These are phyloP conservation scores for Zostera marina DNA, from an alignment of 116 monocot genomes.

Conservation along the genomic window DNA sequence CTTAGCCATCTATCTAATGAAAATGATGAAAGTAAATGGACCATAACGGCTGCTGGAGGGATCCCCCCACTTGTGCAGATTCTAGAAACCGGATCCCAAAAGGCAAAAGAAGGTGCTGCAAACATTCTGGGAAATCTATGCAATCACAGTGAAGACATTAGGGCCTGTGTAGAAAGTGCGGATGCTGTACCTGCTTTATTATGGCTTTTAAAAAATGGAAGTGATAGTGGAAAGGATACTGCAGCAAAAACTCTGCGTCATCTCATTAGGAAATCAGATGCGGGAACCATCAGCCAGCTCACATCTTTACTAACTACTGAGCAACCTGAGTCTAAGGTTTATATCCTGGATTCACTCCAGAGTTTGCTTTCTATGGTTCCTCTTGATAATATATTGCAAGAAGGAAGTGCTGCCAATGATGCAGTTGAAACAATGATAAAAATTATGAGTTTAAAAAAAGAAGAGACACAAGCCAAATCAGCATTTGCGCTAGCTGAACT, in stretches of 20 bases:
- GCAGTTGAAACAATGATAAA: conserved; percentile 94
- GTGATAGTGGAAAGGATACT: conserved; percentile 83
- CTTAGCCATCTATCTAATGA: conserved; percentile 81
- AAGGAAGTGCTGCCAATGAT: conserved; percentile 94
- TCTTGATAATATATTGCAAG: conserved; percentile 76
- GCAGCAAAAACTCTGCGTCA: conserved; percentile 85
- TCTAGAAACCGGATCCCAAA: conserved; percentile 77
- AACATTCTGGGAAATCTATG: conserved; percentile 88
- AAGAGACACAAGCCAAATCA: conserved; percentile 94
- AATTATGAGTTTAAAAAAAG: conserved; percentile 48
- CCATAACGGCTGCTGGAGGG: conserved; percentile 97
- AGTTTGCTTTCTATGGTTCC: conserved; percentile 86
- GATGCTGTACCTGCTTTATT: conserved; percentile 96
- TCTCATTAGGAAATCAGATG: conserved; percentile 93
- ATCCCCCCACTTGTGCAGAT: conserved; percentile 99
- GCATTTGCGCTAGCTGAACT: conserved; percentile 68
- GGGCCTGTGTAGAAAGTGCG: conserved; percentile 96
- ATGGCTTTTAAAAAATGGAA: conserved; percentile 97
- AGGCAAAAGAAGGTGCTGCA: conserved; percentile 96
- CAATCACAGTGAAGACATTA: conserved; percentile 96
- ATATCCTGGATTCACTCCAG: conserved; percentile 75
- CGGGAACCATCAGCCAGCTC: conserved; percentile 89
- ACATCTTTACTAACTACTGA: conserved; percentile 80
- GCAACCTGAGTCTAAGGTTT: conserved; percentile 89
- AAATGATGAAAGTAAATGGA: conserved; percentile 99